These are phyloP conservation scores for Alternaria arborescens DNA, from an alignment of 2,329 filamentous ascomycete species.

Conservation along the genomic window DNA sequence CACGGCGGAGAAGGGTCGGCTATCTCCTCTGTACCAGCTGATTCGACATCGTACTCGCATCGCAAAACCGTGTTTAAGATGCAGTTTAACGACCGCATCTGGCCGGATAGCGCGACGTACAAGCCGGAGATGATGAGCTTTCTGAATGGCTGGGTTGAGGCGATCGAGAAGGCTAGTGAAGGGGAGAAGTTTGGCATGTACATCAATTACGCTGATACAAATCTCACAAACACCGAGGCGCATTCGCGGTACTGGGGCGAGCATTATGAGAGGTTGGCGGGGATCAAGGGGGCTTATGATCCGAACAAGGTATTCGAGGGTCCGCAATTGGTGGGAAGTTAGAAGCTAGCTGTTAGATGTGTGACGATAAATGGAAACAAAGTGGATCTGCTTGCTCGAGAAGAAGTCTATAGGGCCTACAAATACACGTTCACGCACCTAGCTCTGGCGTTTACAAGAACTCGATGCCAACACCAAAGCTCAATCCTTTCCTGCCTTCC, in stretches of 20 bases:
- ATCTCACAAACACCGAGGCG: constrained; percentile 53
- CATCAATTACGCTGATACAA: constrained; percentile 61
- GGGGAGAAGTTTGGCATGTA: constrained; percentile 55
- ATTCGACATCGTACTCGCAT: constrained; percentile 36
- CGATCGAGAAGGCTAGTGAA: constrained; percentile 34
- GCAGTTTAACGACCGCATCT: constrained; percentile 36
- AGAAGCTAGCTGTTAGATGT: background rate
- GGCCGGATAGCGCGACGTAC: constrained; percentile 32
- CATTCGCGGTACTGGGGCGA: constrained; percentile 27
- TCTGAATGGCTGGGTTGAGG: constrained; percentile 51
- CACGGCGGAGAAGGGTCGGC: constrained; percentile 34
- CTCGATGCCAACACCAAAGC: constrained; percentile 95
- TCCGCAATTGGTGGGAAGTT: background rate
- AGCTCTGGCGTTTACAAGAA: constrained; percentile 72
- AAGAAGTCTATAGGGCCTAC: constrained; percentile 8
- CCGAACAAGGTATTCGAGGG: background rate
- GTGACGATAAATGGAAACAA: background rate
- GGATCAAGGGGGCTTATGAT: background rate
- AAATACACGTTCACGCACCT: constrained; percentile 14
- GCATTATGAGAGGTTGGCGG: background rate
- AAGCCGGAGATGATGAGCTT: constrained; percentile 47
- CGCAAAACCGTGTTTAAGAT: constrained; percentile 40
- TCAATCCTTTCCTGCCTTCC: constrained; percentile 87
- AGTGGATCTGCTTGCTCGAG: constrained; percentile 14
- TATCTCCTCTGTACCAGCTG: constrained; percentile 9